Conservation (phyloP, 495 filamentous ascomycete genomes). For the Tuber aestivum region DNA sequence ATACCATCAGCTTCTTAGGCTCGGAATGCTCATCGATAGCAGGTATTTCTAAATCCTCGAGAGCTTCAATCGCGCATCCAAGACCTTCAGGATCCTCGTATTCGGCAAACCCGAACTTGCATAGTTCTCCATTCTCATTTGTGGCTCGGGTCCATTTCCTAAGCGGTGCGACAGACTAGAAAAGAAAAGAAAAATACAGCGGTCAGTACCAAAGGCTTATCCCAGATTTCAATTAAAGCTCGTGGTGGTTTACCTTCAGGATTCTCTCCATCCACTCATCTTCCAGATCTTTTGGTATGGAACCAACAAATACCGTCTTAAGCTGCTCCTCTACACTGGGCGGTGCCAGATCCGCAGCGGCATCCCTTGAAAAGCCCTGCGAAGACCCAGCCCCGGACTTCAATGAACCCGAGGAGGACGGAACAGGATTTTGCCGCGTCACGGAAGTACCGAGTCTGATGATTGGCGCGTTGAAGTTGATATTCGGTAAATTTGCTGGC, state of each 20-base stretch:
- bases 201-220: neutral
- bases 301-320: constrained; percentile 82
- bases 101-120: constrained; percentile 92
- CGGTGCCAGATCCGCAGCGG: constrained; percentile 62
- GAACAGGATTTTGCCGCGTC: constrained; percentile 50
- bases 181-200: neutral
- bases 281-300: constrained; percentile 68
- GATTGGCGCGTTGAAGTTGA: constrained; percentile 96
- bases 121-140: constrained; percentile 75
- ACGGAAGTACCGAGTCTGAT: constrained; percentile 79
- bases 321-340: constrained; percentile 86
- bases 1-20: constrained; percentile 36
- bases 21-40: constrained; percentile 44
- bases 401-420: constrained; percentile 45
- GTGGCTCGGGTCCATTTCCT: constrained; percentile 78
- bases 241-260: constrained; percentile 46
- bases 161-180: constrained; percentile 62
- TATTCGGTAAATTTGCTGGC: constrained; percentile 88
- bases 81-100: constrained; percentile 90
- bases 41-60: constrained; percentile 81
- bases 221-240: neutral
- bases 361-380: constrained; percentile 50
- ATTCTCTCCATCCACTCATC: constrained; percentile 82
- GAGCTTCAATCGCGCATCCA: constrained; percentile 74
- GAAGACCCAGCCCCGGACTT: constrained; percentile 38